Evolutionary conservation across 176 grass and related monocot species (phyloP).

Genomic region (Bolboschoenus planiculmis): DNA sequence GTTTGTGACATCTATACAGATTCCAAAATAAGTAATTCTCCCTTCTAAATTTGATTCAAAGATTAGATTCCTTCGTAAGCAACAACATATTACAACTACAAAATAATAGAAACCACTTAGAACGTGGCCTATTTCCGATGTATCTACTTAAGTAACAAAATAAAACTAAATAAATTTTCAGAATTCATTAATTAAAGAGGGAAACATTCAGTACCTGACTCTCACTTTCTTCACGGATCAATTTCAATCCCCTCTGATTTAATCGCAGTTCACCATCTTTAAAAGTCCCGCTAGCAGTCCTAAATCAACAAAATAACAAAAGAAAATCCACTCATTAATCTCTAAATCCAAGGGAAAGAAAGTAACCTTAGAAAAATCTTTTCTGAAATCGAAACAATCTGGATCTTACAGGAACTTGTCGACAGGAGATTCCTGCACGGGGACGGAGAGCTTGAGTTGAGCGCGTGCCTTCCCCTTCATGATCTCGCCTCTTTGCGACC

Average conservation of each 20-base stretch:
- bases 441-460: constrained; percentile 68
- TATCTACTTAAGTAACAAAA: neutral
- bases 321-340: neutral
- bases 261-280: constrained; percentile 78
- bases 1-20: neutral
- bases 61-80: neutral
- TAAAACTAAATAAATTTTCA: constrained; percentile 11
- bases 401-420: constrained; percentile 65
- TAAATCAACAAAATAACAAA: constrained; percentile 24
- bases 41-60: neutral
- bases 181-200: neutral
- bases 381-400: neutral
- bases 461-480: constrained; percentile 65
- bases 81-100: neutral
- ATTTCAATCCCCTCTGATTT: constrained; percentile 64
- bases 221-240: constrained; percentile 56
- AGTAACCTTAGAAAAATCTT: neutral
- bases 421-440: constrained; percentile 57
- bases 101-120: neutral
- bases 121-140: neutral
- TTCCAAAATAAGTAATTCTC: neutral
- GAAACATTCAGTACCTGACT: constrained; percentile 31
- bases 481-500: neutral
- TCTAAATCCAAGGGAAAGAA: neutral
- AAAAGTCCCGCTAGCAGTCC: constrained; percentile 94